Evolutionary conservation across 768 basidiomycete genomes (phyloP).

Genomic region (Suillus subluteus): DNA sequence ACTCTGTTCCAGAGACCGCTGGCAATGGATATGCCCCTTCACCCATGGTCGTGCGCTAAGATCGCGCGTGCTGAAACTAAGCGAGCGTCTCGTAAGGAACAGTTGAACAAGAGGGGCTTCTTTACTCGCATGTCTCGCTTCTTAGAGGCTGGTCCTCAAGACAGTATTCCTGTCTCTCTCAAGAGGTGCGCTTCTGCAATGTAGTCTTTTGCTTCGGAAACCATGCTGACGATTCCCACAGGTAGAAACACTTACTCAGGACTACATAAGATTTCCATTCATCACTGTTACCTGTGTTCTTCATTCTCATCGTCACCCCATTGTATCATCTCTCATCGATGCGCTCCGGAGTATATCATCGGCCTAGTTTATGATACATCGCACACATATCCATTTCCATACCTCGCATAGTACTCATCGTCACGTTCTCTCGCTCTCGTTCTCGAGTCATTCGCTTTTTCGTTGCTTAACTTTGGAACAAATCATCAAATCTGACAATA

Average conservation of each 20-base stretch:
- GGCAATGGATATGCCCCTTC: not conserved
- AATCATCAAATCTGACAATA: not conserved
- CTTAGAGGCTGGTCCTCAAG: not conserved
- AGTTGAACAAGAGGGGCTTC: not conserved
- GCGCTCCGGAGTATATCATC: slow-evolving; percentile 5
- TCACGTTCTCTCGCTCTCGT: not conserved
- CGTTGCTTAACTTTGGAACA: not conserved
- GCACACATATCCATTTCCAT: not conserved
- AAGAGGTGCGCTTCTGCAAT: not conserved
- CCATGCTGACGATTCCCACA: not conserved
- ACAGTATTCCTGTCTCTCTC: not conserved
- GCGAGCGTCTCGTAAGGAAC: slow-evolving; percentile 30
- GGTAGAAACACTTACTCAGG: not conserved
- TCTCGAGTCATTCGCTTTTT: not conserved
- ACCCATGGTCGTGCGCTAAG: slow-evolving; percentile 36
- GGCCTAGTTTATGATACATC: not conserved
- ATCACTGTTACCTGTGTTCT: not conserved
- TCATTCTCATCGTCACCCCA: not conserved
- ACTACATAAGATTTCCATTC: not conserved
- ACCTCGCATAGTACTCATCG: not conserved
- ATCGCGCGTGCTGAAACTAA: slow-evolving; percentile 31
- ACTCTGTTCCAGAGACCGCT: not conserved
- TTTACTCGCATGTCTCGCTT: not conserved
- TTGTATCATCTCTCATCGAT: not conserved
- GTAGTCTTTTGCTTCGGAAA: not conserved